These are phyloP conservation scores for Mycena sanguinolenta DNA, from an alignment of 768 basidiomycete genomes.

Conservation along the genomic window DNA sequence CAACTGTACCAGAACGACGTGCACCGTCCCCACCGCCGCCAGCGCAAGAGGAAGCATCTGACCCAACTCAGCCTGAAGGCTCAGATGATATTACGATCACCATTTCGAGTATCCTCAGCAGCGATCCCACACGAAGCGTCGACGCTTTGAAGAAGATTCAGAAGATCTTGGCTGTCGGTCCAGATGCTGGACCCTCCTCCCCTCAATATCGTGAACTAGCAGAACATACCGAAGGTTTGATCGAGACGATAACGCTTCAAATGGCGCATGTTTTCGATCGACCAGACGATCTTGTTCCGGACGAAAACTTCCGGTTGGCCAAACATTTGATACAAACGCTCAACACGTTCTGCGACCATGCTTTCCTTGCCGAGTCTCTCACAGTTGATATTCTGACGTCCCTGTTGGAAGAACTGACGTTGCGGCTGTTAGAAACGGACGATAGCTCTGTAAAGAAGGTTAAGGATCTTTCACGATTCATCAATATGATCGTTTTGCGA, in stretches of 20 bases:
- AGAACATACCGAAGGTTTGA: slow-evolving; percentile 84
- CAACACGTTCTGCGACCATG: slow-evolving; percentile 94
- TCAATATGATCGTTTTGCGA: slow-evolving; percentile 98
- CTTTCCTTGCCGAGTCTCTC: slow-evolving; percentile 87
- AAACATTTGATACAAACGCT: slow-evolving; percentile 98
- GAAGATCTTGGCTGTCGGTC: slow-evolving; percentile 81
- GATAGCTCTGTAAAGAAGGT: slow-evolving; percentile 86
- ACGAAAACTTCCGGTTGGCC: slow-evolving; percentile 91
- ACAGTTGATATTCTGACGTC: slow-evolving; percentile 88
- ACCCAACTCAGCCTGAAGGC: slow-evolving; percentile 49
- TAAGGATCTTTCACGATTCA: slow-evolving; percentile 94
- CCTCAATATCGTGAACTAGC: slow-evolving; percentile 83
- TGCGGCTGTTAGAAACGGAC: slow-evolving; percentile 94
- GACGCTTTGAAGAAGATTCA: slow-evolving; percentile 96
- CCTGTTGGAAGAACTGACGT: slow-evolving; percentile 91
- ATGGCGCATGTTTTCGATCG: slow-evolving; percentile 94
- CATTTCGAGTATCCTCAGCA: slow-evolving; percentile 91
- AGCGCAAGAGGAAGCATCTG: slow-evolving; percentile 48
- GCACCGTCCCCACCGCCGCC: slow-evolving; percentile 23
- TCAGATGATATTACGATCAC: slow-evolving; percentile 80
- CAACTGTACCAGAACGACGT: slow-evolving; percentile 35
- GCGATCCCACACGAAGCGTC: slow-evolving; percentile 87
- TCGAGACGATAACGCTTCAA: slow-evolving; percentile 91
- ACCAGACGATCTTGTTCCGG: slow-evolving; percentile 77
- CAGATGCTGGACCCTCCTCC: slow-evolving; percentile 78